Base-by-base conservation (phyloP, 2,329 filamentous ascomycete species). In the Beauveria brongniartii region DNA sequence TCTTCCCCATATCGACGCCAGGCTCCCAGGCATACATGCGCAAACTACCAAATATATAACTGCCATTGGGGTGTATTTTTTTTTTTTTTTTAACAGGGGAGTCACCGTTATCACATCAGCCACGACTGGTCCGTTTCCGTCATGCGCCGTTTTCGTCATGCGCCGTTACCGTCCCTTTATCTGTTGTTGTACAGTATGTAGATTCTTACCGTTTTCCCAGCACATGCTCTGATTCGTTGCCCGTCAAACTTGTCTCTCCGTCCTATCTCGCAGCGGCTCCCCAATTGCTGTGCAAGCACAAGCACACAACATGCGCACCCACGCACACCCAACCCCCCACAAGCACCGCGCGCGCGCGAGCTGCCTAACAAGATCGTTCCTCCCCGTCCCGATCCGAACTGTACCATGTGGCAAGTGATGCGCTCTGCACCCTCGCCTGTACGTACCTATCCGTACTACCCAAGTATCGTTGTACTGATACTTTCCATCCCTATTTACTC, bases 301-400 rank as follows among this genome's bases (percentile, higher is more conserved):
- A 7, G 16, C 10, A n/a, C 28, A 9, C 28, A 2, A 14, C 44
- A 34, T 26, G 43, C 47, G 9, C 47, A 28, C 56, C 3, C 16
- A 28, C 5, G 7, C 28, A 9, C 28, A 5, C 28, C 48, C 48
- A 22, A 1, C 22, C 14, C 12, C 24, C 24, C 37, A 47, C 43
- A 20, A 5, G 1, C 14, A 34, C 30, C 1, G 30, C 10, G 1
- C 10, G 30, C 28, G 28, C 24, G 10, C 30, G 30, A n/a, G 40
- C 26, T 59, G 57, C 57, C 57, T 59, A 59, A 59, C 48, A 26
- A 34, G 57, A 59, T 59, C 57, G 57, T 53, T 59, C 56, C 48
- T 52, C 40, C 46, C 57, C 57, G 40, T 59, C 57, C 57, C 57
- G 57, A 59, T 59, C 57, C 57, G 57, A 59, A 14, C 34, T 24